A percentile compares a stretch with the other conserved stretches of the same genome.
phyloP scores from a whole-genome alignment of 2,329 filamentous ascomycete genomes.

The Microdochium trichocladiopsis region DNA sequence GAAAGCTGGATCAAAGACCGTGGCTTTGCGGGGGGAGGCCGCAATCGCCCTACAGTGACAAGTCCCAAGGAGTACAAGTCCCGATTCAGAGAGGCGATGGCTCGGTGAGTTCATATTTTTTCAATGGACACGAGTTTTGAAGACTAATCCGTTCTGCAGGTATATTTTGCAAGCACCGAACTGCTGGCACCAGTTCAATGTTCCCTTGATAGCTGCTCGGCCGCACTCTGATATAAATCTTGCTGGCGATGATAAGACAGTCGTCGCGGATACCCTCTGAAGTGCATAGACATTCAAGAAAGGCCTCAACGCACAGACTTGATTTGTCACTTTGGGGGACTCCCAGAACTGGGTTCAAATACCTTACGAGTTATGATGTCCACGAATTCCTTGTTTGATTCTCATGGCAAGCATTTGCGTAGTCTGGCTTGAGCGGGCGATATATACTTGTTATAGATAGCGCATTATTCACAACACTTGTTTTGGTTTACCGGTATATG shows the following conservation, averaged over 20 bases:
- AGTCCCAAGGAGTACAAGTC: constrained; percentile 97
- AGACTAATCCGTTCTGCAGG: constrained; percentile 21
- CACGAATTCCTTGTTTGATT: background rate
- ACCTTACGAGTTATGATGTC: background rate
- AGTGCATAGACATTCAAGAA: background rate
- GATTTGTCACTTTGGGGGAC: no score
- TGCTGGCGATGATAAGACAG: background rate
- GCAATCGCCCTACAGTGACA: constrained; percentile 88
- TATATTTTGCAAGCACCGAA: constrained; percentile 71
- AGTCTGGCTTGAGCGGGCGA: no score
- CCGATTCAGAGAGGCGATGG: constrained; percentile 94
- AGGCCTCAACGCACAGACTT: no score
- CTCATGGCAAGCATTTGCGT: no score
- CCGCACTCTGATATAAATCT: constrained; percentile 10
- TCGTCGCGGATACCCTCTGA: background rate
- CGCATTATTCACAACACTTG: no score
- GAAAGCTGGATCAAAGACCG: constrained; percentile 99
- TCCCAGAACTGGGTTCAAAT: no score
- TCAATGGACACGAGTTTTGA: background rate
- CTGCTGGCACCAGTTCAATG: constrained; percentile 65
- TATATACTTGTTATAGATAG: no score
- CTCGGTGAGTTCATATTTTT: constrained; percentile 54
- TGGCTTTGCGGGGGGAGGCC: constrained; percentile 68
- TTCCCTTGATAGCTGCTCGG: constrained; percentile 14
- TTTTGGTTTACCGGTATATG: no score